These are phyloP conservation scores for Sphaerostilbella broomeana DNA, from an alignment of 2,329 filamentous ascomycete genomes.

Conservation along the genomic window DNA sequence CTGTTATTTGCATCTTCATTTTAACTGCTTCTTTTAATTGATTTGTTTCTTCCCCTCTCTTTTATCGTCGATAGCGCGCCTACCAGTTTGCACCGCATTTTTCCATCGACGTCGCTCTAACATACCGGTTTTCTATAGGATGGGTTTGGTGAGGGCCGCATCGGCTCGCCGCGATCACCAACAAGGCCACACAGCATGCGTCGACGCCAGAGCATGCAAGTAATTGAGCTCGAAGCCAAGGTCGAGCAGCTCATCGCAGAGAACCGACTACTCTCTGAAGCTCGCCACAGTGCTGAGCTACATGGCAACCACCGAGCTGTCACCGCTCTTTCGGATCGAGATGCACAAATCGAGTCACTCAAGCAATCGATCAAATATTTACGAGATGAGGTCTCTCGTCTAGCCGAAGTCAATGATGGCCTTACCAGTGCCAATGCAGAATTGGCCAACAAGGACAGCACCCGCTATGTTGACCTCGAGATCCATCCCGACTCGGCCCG, in stretches of 20 bases:
- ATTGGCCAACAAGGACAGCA: conserved; percentile 67
- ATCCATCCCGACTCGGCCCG: conserved; percentile 58
- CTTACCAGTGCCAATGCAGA: conserved; percentile 71
- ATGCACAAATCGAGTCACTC: conserved; percentile 78
- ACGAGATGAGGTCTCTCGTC: conserved; percentile 71
- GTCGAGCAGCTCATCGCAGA: conserved; percentile 81
- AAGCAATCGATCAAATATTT: conserved; percentile 72
- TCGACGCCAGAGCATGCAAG: conserved; percentile 94
- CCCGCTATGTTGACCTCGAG: conserved; percentile 62
- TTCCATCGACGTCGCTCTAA: conserved; percentile 7
- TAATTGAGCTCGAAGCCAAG: conserved; percentile 80
- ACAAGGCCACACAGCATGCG: conserved; percentile 93
- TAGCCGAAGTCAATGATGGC: conserved; percentile 77
- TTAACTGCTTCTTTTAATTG: background rate
- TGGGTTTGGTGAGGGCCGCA: conserved; percentile 83
- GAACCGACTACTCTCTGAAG: conserved; percentile 71
- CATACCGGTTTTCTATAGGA: conserved; percentile 49
- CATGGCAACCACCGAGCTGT: conserved; percentile 59
- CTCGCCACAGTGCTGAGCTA: conserved; percentile 63
- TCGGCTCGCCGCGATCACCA: conserved; percentile 82
- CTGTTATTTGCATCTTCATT: conserved; percentile 2
- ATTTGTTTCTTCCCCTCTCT: background rate
- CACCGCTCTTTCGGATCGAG: conserved; percentile 68
- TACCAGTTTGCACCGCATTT: no score
- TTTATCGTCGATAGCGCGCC: no score